phyloP scores from a whole-genome alignment of 2,329 filamentous ascomycete genomes.

The Alternaria dauci region DNA sequence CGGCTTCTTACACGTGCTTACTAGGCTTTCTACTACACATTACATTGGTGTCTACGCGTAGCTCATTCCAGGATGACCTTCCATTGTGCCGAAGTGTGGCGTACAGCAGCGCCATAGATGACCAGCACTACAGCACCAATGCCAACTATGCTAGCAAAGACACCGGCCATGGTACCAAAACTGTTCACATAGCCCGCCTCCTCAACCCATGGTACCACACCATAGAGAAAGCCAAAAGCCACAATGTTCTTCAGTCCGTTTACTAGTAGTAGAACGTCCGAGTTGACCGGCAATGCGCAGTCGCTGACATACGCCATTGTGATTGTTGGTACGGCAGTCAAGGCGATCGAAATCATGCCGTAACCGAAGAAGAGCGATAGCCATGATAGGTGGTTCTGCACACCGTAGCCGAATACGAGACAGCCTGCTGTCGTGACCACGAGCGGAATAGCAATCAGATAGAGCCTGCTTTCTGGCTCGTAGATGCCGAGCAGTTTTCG shows the following conservation, averaged over 20 bases:
- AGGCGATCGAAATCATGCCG: slow-evolving; percentile 56
- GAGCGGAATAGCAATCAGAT: slow-evolving; percentile 52
- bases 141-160: slow-evolving; percentile 48
- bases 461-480: slow-evolving; percentile 57
- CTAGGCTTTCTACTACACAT: slow-evolving; percentile 1
- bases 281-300: slow-evolving; percentile 49
- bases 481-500: slow-evolving; percentile 55
- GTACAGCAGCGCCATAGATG: slow-evolving; percentile 42
- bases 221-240: slow-evolving; percentile 59
- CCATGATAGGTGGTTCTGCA: slow-evolving; percentile 54
- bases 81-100: slow-evolving; percentile 49
- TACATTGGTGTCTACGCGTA: background rate
- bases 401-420: slow-evolving; percentile 57
- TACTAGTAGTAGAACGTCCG: slow-evolving; percentile 50
- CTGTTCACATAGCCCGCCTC: slow-evolving; percentile 46
- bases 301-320: slow-evolving; percentile 58
- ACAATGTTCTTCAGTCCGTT: slow-evolving; percentile 58
- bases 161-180: slow-evolving; percentile 51
- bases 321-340: slow-evolving; percentile 47
- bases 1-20: background rate
- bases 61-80: slow-evolving; percentile 45
- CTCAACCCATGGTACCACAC: slow-evolving; percentile 55
- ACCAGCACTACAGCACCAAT: slow-evolving; percentile 42
- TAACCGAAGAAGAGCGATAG: slow-evolving; percentile 57
- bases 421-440: slow-evolving; percentile 56